A percentile compares a stretch with the other conserved stretches of the same genome.
phyloP scores from a whole-genome alignment of 495 filamentous ascomycete species.

The Penicillium desertorum region DNA sequence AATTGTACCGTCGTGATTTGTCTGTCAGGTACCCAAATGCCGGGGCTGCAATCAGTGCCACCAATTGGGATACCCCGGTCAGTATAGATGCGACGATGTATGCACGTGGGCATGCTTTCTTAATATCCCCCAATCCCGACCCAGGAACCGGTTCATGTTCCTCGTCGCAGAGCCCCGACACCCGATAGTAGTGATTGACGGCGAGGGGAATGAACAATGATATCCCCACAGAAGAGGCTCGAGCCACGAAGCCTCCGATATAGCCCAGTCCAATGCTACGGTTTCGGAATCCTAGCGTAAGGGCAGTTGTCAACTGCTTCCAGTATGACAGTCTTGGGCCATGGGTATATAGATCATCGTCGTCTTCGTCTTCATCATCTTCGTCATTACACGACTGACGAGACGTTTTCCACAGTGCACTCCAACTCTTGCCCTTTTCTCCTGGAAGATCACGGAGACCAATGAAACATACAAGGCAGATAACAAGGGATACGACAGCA shows the following conservation, averaged over 20 bases:
- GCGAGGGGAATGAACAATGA: conserved; percentile 91
- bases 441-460: conserved; percentile 76
- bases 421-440: conserved; percentile 73
- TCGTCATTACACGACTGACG: background rate
- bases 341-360: background rate
- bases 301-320: conserved; percentile 57
- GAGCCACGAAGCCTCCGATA: conserved; percentile 89
- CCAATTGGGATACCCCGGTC: conserved; percentile 82
- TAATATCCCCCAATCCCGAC: conserved; percentile 60
- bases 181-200: conserved; percentile 84
- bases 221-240: conserved; percentile 93
- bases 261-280: conserved; percentile 81
- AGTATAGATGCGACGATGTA: conserved; percentile 83
- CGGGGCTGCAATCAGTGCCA: conserved; percentile 81
- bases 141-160: conserved; percentile 53
- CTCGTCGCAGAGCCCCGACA: conserved; percentile 72
- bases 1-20: conserved; percentile 59
- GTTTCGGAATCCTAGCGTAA: conserved; percentile 71
- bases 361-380: conserved; percentile 7
- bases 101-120: conserved; percentile 75
- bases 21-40: conserved; percentile 79
- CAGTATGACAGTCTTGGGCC: conserved; percentile 31
- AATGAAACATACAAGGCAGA: conserved; percentile 73
- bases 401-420: conserved; percentile 36
- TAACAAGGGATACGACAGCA: conserved; percentile 64